Conservation (phyloP, 495 filamentous ascomycete genomes). For the Lasiosphaeris hirsuta region DNA sequence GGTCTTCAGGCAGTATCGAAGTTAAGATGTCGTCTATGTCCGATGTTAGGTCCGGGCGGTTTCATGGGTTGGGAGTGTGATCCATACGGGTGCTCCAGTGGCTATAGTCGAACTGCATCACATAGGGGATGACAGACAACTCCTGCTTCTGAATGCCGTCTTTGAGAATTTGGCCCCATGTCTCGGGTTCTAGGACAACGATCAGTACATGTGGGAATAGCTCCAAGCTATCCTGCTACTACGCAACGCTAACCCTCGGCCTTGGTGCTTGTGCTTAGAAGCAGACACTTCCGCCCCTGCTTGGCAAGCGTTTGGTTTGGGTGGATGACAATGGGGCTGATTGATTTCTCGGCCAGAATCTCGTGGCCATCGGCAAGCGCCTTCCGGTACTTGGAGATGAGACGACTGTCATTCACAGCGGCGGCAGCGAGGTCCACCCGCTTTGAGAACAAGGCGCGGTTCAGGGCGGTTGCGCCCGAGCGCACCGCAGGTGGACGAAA, state of each 20-base stretch:
- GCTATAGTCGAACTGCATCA: slow-evolving; percentile 72
- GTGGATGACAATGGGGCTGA: slow-evolving; percentile 57
- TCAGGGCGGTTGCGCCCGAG: slow-evolving; percentile 58
- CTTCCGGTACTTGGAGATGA: slow-evolving; percentile 65
- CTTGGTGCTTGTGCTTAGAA: slow-evolving; percentile 68
- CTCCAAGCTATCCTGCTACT: not conserved
- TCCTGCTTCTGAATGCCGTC: slow-evolving; percentile 64
- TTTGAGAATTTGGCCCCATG: slow-evolving; percentile 67
- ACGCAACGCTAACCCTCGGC: slow-evolving; percentile 54
- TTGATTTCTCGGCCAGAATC: slow-evolving; percentile 47
- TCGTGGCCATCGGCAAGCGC: slow-evolving; percentile 57
- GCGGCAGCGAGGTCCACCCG: slow-evolving; percentile 75
- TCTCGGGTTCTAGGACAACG: slow-evolving; percentile 59
- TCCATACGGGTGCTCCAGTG: slow-evolving; percentile 77
- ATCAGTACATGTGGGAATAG: slow-evolving; percentile 3
- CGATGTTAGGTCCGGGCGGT: slow-evolving; percentile 4
- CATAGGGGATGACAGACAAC: slow-evolving; percentile 67
- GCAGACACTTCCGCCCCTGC: slow-evolving; percentile 63
- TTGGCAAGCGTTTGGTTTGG: slow-evolving; percentile 50
- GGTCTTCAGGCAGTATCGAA: slow-evolving; percentile 64
- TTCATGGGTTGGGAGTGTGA: not conserved
- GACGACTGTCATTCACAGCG: slow-evolving; percentile 62
- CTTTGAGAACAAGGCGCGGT: slow-evolving; percentile 78
- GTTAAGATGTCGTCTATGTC: slow-evolving; percentile 72
- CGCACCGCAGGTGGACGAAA: slow-evolving; percentile 83